phyloP scores from a whole-genome alignment of 495 filamentous ascomycete genomes.

The Aspergillus ostianus region DNA sequence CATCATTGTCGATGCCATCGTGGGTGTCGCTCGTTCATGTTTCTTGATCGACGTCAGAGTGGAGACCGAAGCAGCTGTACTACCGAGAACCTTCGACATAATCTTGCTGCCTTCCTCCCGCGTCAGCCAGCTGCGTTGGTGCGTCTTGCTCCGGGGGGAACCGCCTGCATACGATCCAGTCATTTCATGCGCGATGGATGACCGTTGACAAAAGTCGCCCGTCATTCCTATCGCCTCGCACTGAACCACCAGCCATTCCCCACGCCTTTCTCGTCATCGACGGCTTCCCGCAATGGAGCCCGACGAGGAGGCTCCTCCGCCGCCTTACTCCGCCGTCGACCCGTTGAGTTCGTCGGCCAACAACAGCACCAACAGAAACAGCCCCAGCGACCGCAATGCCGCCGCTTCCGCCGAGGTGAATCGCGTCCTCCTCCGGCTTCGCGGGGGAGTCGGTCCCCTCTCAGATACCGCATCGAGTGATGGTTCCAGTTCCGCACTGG shows the following conservation, averaged over 20 bases:
- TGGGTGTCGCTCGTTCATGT: background rate
- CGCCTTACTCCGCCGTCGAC: constrained; percentile 47
- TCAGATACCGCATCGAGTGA: constrained; percentile 12
- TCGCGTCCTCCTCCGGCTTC: constrained; percentile 17
- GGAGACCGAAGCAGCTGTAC: background rate
- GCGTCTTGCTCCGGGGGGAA: constrained; percentile 2
- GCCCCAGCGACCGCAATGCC: constrained; percentile 14
- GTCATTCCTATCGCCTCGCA: constrained; percentile 4
- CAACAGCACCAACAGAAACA: constrained; percentile 13
- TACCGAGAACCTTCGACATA: constrained; percentile 11
- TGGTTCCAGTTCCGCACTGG: constrained; percentile 20
- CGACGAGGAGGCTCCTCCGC: constrained; percentile 43
- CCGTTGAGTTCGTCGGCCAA: constrained; percentile 31
- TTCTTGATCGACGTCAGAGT: background rate
- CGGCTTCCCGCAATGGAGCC: constrained; percentile 30
- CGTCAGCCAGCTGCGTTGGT: constrained; percentile 8
- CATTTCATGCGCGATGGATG: constrained; percentile 25
- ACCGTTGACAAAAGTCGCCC: constrained; percentile 11
- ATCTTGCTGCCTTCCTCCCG: constrained; percentile 26
- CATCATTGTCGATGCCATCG: background rate
- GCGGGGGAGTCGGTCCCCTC: constrained; percentile 19
- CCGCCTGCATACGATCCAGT: constrained; percentile 19
- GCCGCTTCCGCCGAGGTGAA: constrained; percentile 15
- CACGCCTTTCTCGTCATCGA: background rate
- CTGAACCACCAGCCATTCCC: background rate